Base-by-base conservation (phyloP, 768 basidiomycete species). In the Harrya chromipes region DNA sequence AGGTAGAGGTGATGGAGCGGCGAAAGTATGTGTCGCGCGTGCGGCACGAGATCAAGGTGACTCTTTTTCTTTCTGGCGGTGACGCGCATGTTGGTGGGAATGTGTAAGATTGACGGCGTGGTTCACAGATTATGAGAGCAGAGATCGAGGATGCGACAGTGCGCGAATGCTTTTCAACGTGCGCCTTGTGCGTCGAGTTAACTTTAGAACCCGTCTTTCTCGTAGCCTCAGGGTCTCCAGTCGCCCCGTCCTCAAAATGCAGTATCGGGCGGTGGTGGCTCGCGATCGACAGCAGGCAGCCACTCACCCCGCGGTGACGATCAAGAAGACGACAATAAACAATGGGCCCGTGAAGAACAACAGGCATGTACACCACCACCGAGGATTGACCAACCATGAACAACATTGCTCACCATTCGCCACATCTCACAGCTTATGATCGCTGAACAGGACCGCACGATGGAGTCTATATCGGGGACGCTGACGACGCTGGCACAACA, bases 291-390 rank as follows among this genome's bases (percentile, higher is more conserved):
- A 4, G 52, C 64, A 2, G 56, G 46, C 42, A 51, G 54, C 11
- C 46, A 47, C 34, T 43, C 46, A 10, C 38, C 58, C 6, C 52
- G 49, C 46, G 55, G 48, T 24, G 65, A 57, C 31, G 72, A 69
- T 16, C 81, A 81, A 40, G 83, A 29, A 10, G 29, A 87, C 57
- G 80, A 87, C 41, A 85, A 93, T 61, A 73, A 77, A 1, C 81
- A 81, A 14, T 97, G 93, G 90, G 88, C 90, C 41, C 71, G 76
- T 50, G 82, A 94, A 65, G 93, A 97, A 61, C 94, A 89, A 67
- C 83, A 92, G 76, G 90, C 83, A 50, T n/a, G 70, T 59, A 7
- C 21, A 19, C 23, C 44, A 26, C 42, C 17, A 29, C 16, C 29
- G 4, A 11, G 29, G 10, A 29, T 29, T 29, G 29, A 10, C 26